Percentiles rank a stretch among this genome's conserved stretches.
Evolutionary conservation across 2,329 filamentous ascomycete genomes (phyloP).

Genomic region (Catunica adiposa): DNA sequence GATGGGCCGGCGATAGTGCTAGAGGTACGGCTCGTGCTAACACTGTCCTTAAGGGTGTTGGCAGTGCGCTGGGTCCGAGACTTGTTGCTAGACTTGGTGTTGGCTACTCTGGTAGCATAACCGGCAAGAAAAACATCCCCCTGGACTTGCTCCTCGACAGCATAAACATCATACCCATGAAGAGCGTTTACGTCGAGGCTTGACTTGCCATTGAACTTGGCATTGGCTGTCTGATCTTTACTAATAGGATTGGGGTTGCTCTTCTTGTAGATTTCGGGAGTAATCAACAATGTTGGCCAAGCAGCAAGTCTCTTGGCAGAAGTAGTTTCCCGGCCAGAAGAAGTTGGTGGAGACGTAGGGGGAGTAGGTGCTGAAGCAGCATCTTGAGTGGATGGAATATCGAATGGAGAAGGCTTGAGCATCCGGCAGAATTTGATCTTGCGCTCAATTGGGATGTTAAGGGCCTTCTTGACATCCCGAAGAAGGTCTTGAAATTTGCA

Average conservation of each 20-base stretch:
- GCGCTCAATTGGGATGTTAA: conserved; percentile 48
- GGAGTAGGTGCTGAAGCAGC: conserved; percentile 19
- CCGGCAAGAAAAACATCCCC: conserved; percentile 35
- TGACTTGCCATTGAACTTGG: conserved; percentile 60
- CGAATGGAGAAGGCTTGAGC: conserved; percentile 25
- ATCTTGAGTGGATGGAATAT: neutral
- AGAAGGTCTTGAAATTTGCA: conserved; percentile 61
- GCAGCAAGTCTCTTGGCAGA: conserved; percentile 17
- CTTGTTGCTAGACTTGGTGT: neutral
- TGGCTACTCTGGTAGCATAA: neutral
- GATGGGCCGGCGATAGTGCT: conserved; percentile 43
- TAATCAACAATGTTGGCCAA: conserved; percentile 11
- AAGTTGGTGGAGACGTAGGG: conserved; percentile 25
- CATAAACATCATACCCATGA: conserved; percentile 54
- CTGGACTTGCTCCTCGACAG: conserved; percentile 65
- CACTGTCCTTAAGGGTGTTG: conserved; percentile 5
- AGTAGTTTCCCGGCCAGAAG: conserved; percentile 25
- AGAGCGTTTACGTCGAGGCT: conserved; percentile 51
- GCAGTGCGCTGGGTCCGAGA: conserved; percentile 14
- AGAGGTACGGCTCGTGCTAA: conserved; percentile 44
- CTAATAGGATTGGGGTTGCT: conserved; percentile 15
- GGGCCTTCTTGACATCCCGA: conserved; percentile 50
- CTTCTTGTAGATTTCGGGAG: conserved; percentile 12
- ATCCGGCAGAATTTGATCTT: conserved; percentile 68
- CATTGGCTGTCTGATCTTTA: conserved; percentile 52